phyloP scores from a whole-genome alignment of 768 basidiomycete genomes.

The Tricholoma sp. region DNA sequence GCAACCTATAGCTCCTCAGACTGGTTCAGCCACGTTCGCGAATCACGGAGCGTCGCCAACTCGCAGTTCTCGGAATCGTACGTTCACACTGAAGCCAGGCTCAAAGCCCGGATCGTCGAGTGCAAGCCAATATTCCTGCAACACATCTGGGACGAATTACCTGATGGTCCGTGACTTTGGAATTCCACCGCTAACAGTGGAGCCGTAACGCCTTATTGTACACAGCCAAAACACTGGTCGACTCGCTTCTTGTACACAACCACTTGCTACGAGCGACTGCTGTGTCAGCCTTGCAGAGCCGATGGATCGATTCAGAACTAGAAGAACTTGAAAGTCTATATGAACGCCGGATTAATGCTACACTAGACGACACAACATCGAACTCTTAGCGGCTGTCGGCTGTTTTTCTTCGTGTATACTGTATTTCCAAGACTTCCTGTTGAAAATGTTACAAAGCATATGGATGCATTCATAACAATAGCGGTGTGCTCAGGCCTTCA shows the following conservation, averaged over 20 bases:
- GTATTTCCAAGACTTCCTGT: neutral
- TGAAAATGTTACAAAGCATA: slow-evolving; percentile 1
- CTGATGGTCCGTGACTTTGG: slow-evolving; percentile 44
- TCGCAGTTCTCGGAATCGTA: slow-evolving; percentile 40
- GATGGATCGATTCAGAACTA: slow-evolving; percentile 65
- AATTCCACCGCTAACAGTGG: neutral
- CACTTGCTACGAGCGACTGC: slow-evolving; percentile 59
- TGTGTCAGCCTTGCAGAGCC: slow-evolving; percentile 49
- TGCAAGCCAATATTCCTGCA: slow-evolving; percentile 54
- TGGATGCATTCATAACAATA: neutral
- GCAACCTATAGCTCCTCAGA: slow-evolving; percentile 26
- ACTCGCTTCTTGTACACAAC: slow-evolving; percentile 56
- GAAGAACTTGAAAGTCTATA: slow-evolving; percentile 59
- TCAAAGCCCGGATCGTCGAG: slow-evolving; percentile 67
- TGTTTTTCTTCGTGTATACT: neutral
- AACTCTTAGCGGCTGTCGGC: slow-evolving; percentile 4
- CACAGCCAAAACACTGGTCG: slow-evolving; percentile 56
- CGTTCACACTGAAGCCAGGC: slow-evolving; percentile 45
- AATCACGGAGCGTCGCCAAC: slow-evolving; percentile 22
- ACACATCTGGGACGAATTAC: slow-evolving; percentile 49
- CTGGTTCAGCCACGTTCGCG: slow-evolving; percentile 31
- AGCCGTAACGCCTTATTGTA: neutral
- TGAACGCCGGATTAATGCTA: slow-evolving; percentile 40
- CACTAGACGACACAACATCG: slow-evolving; percentile 8
- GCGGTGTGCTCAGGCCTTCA: slow-evolving; percentile 53